Evolutionary conservation across 2,329 filamentous ascomycete genomes (phyloP).

Genomic region (Fusarium euwallaceae): DNA sequence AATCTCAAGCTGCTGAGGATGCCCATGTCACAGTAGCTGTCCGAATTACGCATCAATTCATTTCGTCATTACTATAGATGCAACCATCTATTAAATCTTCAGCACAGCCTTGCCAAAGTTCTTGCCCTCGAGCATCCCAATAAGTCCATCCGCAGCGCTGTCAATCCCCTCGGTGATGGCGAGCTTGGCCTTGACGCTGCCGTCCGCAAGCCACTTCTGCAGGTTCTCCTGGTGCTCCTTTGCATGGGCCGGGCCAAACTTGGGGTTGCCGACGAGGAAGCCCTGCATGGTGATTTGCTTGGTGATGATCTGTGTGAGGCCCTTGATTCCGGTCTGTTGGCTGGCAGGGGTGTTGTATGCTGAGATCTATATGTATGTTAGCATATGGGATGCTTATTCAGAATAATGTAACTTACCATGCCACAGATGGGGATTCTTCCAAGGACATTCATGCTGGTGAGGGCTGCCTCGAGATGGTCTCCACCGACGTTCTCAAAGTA

Average conservation of each 20-base stretch:
- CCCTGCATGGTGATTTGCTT: conserved; percentile 80
- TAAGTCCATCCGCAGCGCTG: conserved; percentile 78
- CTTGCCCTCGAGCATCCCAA: conserved; percentile 81
- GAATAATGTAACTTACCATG: conserved; percentile 60
- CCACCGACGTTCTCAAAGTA: conserved; percentile 69
- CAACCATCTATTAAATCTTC: conserved; percentile 60
- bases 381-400: accelerated
- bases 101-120: conserved; percentile 91
- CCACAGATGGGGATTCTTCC: conserved; percentile 76
- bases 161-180: conserved; percentile 82
- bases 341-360: conserved; percentile 77
- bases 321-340: conserved; percentile 75
- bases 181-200: conserved; percentile 78
- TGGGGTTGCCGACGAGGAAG: conserved; percentile 77
- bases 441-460: conserved; percentile 65
- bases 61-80: conserved; percentile 9
- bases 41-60: conserved; percentile 7
- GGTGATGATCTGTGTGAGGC: conserved; percentile 72
- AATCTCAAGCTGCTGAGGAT: background rate
- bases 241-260: conserved; percentile 75
- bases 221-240: conserved; percentile 82
- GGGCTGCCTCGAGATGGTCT: conserved; percentile 63
- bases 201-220: conserved; percentile 81
- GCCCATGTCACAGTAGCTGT: background rate
- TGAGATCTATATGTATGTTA: conserved; percentile 22